A percentile compares a stretch with the other conserved stretches of the same genome.
Conservation (phyloP, 176 grass and related monocot genomes). For the Miscanthus lutarioriparius region DNA sequence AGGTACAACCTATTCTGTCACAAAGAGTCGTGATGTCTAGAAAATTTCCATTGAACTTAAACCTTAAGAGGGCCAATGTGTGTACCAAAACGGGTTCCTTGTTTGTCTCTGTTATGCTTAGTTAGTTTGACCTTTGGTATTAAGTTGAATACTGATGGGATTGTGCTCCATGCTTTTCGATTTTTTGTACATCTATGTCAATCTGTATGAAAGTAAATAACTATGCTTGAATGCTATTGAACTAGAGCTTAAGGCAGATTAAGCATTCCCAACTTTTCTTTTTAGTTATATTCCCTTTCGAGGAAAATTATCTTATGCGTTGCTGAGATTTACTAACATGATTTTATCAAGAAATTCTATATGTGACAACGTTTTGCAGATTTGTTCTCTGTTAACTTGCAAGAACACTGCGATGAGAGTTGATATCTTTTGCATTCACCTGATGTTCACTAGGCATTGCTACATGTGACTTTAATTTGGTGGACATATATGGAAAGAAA, state of each 20-base stretch:
- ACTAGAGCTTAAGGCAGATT: neutral
- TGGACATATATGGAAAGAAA: constrained; percentile 4
- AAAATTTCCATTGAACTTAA: neutral
- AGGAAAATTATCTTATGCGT: neutral
- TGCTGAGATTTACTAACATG: neutral
- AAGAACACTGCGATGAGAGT: neutral
- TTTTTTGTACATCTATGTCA: neutral
- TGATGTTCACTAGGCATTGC: neutral
- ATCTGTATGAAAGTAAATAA: constrained; percentile 9
- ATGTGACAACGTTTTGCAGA: neutral
- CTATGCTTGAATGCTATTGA: neutral
- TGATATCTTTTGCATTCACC: neutral
- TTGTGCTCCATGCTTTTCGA: neutral
- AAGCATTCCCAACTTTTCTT: neutral
- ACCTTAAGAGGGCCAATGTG: neutral
- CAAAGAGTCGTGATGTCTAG: neutral
- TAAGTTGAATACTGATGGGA: neutral
- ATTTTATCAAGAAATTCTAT: neutral
- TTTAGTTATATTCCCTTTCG: neutral
- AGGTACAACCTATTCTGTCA: constrained; percentile 50
- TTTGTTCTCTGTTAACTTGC: neutral
- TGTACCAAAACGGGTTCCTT: neutral
- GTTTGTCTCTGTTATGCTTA: neutral
- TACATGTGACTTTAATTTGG: neutral
- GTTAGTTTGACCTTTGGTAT: neutral